A percentile compares a stretch with the other conserved stretches of the same genome.
phyloP scores from a whole-genome alignment of 2,329 filamentous ascomycete genomes.

The Colletotrichum noveboracense region DNA sequence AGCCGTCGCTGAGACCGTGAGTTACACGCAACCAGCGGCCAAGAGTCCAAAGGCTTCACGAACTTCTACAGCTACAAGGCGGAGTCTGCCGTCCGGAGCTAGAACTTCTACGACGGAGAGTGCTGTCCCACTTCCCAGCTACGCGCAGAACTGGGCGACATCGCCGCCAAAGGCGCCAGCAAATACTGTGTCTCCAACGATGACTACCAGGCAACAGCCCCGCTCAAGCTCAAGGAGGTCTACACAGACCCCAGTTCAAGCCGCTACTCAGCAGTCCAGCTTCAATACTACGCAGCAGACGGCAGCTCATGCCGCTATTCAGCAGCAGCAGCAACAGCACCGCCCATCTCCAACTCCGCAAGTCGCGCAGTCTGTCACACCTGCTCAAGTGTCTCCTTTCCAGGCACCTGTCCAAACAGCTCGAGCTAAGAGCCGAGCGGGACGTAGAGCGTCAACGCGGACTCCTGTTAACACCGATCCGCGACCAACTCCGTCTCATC shows the following conservation, averaged over 20 bases:
- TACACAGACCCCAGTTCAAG: neutral
- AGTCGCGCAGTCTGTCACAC: slow-evolving; percentile 17
- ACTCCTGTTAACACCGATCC: slow-evolving; percentile 30
- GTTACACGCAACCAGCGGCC: neutral
- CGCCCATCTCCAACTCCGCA: slow-evolving; percentile 34
- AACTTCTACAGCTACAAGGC: neutral
- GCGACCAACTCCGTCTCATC: slow-evolving; percentile 24
- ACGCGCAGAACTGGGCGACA: slow-evolving; percentile 3
- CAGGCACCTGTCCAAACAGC: slow-evolving; percentile 25
- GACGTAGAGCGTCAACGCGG: slow-evolving; percentile 35
- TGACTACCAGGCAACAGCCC: neutral
- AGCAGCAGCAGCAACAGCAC: slow-evolving; percentile 32
- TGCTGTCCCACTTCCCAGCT: neutral
- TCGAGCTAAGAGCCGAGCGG: slow-evolving; percentile 38
- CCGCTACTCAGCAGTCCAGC: neutral
- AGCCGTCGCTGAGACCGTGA: neutral
- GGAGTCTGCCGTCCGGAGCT: slow-evolving; percentile 16
- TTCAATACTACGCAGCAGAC: slow-evolving; percentile 12
- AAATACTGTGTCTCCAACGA: neutral
- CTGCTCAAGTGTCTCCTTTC: slow-evolving; percentile 35
- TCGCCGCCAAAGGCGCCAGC: neutral
- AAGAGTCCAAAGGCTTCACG: neutral
- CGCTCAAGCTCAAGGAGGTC: neutral
- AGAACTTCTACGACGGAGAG: neutral
- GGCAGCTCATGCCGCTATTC: slow-evolving; percentile 22